Evolutionary conservation across 306 rosid species (phyloP), one percentile per base, ranked within the genome.

Genomic region (Rosa chinensis): DNA sequence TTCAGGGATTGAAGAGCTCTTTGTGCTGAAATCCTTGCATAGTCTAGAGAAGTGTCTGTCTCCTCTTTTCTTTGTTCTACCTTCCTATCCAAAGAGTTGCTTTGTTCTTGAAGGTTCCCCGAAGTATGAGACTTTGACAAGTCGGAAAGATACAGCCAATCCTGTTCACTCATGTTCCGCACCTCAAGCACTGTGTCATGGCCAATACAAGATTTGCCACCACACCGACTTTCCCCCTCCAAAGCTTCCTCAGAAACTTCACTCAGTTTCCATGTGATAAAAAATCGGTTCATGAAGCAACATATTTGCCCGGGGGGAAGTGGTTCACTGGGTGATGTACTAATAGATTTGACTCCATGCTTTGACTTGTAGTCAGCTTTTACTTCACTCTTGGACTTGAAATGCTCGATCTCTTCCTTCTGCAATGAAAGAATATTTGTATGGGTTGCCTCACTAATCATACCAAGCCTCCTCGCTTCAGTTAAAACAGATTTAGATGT

Each of bases 91-190:
- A 71, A 79, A 62, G 25, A 14, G 74, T 12, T 75, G 50, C 53
- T 76, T 10, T 28, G 53, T 78, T 77, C 84, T 66, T 75, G 87
- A 58, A 66, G 78, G 50, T 71, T 82, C 48, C 82, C 64, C 1
- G 80, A 75, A 72, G 76, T 79, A 14, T 66, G 55, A 80, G 80
- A 56, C 74, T 89, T 86, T 3, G 88, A 84, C 79, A 93, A 72
- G 83, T 84, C 77, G 1, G 91, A 90, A 76, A 95, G 94, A 89
- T 93, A 89, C 78, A 95, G 77, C 99, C 99, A 95, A 76, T 95
- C 98, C 45, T 89, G 84, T 86, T 95, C 98, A 75, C 66, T 67
- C 99, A 95, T 86, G 85, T 81, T 89, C 14, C 97, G 97, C 81
- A 93, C 86, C 75, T 83, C 73, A 62, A 70, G 85, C 71, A 18